Percentiles rank a stretch among this genome's conserved stretches.
Evolutionary conservation across 805 yeast species (phyloP).

Genomic region (Zygoascus tannicola): DNA sequence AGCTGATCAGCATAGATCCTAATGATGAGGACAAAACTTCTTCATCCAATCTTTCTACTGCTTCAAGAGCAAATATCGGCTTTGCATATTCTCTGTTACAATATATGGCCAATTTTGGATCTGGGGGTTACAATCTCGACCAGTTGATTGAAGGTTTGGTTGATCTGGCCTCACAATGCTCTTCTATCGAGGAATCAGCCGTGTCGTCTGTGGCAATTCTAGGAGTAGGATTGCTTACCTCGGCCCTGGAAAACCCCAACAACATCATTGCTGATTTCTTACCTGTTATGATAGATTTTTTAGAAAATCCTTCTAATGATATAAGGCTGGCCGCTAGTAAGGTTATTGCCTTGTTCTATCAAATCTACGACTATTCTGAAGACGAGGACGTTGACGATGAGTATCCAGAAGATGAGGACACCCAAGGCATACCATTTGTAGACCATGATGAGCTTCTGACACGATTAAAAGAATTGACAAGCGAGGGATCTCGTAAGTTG

Average conservation of each 20-base stretch:
- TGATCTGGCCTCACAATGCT: constrained; percentile 22
- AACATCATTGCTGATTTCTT: constrained; percentile 34
- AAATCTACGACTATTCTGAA: constrained; percentile 36
- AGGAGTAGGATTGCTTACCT: constrained; percentile 21
- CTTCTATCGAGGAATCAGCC: constrained; percentile 17
- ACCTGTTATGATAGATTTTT: constrained; percentile 34
- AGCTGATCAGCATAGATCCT: constrained; percentile 3
- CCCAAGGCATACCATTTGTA: constrained; percentile 42
- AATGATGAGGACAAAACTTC: constrained; percentile 12
- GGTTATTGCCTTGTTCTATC: constrained; percentile 48
- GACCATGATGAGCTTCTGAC: constrained; percentile 29
- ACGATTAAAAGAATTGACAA: constrained; percentile 29
- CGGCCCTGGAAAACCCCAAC: constrained; percentile 30
- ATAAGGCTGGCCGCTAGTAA: constrained; percentile 48
- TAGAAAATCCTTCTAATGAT: constrained; percentile 37
- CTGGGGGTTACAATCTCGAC: constrained; percentile 28
- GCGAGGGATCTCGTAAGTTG: constrained; percentile 45
- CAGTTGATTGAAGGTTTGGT: constrained; percentile 17
- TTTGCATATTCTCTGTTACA: constrained; percentile 24
- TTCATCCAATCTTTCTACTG: constrained; percentile 7
- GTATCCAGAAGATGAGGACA: constrained; percentile 42
- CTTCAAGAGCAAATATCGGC: constrained; percentile 18
- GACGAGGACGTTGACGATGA: constrained; percentile 32
- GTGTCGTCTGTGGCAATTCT: constrained; percentile 24
- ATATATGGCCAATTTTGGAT: constrained; percentile 24